Percentiles rank a stretch among this genome's conserved stretches.
Conservation (phyloP, 2,329 filamentous ascomycete genomes). For the Calonectria montana region DNA sequence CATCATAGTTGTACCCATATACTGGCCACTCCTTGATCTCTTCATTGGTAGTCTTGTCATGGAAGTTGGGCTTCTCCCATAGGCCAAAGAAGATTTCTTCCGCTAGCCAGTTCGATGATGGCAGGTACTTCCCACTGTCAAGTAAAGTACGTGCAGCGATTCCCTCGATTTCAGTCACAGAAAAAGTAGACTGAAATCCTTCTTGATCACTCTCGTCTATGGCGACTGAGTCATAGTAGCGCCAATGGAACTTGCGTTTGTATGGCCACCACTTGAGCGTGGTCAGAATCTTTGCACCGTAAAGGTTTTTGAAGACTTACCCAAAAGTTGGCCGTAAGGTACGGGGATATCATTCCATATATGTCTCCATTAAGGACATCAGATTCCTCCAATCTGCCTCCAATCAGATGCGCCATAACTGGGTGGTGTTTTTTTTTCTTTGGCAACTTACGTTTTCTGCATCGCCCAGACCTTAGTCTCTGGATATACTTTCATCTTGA, state of each 20-base stretch:
- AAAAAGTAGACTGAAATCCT: constrained; percentile 65
- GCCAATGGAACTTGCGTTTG: constrained; percentile 61
- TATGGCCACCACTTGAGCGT: constrained; percentile 61
- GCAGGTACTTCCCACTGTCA: constrained; percentile 58
- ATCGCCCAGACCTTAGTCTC: constrained; percentile 64
- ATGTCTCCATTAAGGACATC: constrained; percentile 63
- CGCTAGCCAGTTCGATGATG: constrained; percentile 60
- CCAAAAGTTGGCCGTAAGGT: constrained; percentile 64
- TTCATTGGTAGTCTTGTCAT: constrained; percentile 59
- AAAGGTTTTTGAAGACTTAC: constrained; percentile 38
- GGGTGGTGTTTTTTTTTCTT: background rate
- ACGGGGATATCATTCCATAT: constrained; percentile 60
- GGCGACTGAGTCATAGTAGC: constrained; percentile 62
- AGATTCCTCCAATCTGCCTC: constrained; percentile 54
- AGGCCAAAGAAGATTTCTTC: constrained; percentile 61
- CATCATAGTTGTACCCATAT: constrained; percentile 65
- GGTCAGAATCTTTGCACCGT: constrained; percentile 17
- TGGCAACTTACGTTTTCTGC: constrained; percentile 57
- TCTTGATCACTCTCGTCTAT: constrained; percentile 54
- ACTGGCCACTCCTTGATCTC: constrained; percentile 60
- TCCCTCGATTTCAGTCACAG: constrained; percentile 57
- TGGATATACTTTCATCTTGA: constrained; percentile 62
- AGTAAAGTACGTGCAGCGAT: constrained; percentile 54
- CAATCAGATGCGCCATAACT: background rate
- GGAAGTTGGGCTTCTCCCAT: constrained; percentile 65